Percentiles rank a stretch among this genome's conserved stretches.
Conservation (phyloP, 345 rosid species). For the Gynandropsis gynandra region DNA sequence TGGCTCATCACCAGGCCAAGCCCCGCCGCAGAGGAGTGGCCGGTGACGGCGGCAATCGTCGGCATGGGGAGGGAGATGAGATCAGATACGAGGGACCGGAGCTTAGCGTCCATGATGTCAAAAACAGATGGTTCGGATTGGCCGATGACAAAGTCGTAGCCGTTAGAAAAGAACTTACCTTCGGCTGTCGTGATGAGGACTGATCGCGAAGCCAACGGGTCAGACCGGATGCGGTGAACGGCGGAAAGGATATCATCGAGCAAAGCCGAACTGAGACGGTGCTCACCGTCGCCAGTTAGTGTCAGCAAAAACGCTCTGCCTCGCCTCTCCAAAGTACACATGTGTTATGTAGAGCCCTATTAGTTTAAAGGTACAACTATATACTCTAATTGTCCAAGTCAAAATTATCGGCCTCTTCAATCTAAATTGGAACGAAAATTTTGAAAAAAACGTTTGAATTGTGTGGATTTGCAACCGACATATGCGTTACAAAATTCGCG, state of each 20-base stretch:
- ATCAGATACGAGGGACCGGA: conserved; percentile 38
- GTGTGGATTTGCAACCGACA: too few relatives aligned
- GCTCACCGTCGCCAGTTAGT: conserved; percentile 55
- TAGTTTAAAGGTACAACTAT: too few relatives aligned
- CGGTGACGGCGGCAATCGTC: conserved; percentile 52
- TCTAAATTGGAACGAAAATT: too few relatives aligned
- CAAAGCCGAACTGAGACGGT: conserved; percentile 47
- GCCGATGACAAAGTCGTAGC: conserved; percentile 64
- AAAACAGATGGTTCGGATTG: conserved; percentile 24
- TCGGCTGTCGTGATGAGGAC: conserved; percentile 63
- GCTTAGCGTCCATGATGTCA: conserved; percentile 30
- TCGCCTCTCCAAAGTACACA: conserved; percentile 49
- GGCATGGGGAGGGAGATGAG: conserved; percentile 69
- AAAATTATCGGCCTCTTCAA: too few relatives aligned
- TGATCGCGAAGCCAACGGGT: conserved; percentile 34
- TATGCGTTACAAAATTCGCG: too few relatives aligned
- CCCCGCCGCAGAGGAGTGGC: conserved; percentile 79
- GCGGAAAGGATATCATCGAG: conserved; percentile 38
- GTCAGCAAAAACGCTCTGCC: conserved; percentile 43
- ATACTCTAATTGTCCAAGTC: too few relatives aligned
- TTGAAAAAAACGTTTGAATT: too few relatives aligned
- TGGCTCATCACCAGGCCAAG: conserved; percentile 48
- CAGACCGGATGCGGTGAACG: conserved; percentile 35
- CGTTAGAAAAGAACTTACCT: conserved; percentile 94
- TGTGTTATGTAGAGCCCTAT: too few relatives aligned